Conservation (phyloP, 768 basidiomycete genomes). For the Rubroboletus pulcherrimus region DNA sequence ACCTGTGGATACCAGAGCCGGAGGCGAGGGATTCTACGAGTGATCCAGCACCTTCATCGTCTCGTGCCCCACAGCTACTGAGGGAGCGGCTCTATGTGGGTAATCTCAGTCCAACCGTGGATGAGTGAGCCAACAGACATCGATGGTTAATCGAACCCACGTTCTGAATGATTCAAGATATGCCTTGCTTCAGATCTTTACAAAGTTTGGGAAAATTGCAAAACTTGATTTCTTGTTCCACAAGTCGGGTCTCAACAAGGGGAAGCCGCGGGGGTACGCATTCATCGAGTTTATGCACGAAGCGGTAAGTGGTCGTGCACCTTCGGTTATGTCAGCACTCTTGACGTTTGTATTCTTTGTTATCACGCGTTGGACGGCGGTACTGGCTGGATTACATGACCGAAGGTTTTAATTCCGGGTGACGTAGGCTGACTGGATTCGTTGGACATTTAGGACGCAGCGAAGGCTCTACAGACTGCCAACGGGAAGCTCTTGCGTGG, state of each 20-base stretch:
- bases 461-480: slow-evolving; percentile 65
- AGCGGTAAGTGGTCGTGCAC: slow-evolving; percentile 57
- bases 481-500: slow-evolving; percentile 84
- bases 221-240: slow-evolving; percentile 96
- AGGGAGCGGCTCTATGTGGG: slow-evolving; percentile 87
- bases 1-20: slow-evolving; percentile 33
- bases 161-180: slow-evolving; percentile 50
- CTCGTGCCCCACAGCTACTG: slow-evolving; percentile 32
- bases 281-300: slow-evolving; percentile 82
- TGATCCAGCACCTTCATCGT: slow-evolving; percentile 22
- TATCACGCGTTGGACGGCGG: slow-evolving; percentile 21
- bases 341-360: slow-evolving; percentile 24
- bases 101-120: slow-evolving; percentile 81
- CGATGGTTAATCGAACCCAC: not conserved
- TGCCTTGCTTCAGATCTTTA: slow-evolving; percentile 83
- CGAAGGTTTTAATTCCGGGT: slow-evolving; percentile 14
- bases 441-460: slow-evolving; percentile 66
- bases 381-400: slow-evolving; percentile 16
- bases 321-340: slow-evolving; percentile 15
- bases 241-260: slow-evolving; percentile 82
- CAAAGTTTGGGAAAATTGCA: slow-evolving; percentile 88
- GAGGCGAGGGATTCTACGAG: slow-evolving; percentile 16
- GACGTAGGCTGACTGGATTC: slow-evolving; percentile 18
- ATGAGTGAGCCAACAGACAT: slow-evolving; percentile 59
- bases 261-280: slow-evolving; percentile 93